Conservation (phyloP, 306 rosid genomes). For the Lupinus albus region DNA sequence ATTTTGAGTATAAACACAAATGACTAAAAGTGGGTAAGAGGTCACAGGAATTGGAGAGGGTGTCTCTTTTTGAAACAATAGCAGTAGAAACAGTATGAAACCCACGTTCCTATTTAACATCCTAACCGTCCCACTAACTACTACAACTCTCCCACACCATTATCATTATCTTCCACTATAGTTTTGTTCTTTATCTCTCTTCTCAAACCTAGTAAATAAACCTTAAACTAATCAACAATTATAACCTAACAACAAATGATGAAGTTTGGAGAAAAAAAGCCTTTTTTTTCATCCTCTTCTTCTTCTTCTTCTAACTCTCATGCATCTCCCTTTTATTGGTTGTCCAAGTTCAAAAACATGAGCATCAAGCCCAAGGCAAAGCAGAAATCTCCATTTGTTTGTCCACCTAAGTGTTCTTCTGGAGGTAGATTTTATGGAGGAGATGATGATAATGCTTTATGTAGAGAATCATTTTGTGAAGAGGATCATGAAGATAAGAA, state of each 20-base stretch:
- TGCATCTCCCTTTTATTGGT: slow-evolving; percentile 70
- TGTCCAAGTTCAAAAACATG: slow-evolving; percentile 75
- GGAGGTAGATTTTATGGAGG: slow-evolving; percentile 40
- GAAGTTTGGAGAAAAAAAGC: slow-evolving; percentile 68
- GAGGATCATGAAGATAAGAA: slow-evolving; percentile 38
- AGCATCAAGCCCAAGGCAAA: slow-evolving; percentile 45
- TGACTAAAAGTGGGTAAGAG: slow-evolving; percentile 62
- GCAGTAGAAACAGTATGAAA: slow-evolving; percentile 45
- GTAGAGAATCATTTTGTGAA: slow-evolving; percentile 62
- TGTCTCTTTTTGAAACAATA: slow-evolving; percentile 59
- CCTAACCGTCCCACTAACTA: slow-evolving; percentile 55
- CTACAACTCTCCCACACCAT: slow-evolving; percentile 35
- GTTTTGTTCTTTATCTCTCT: slow-evolving; percentile 6
- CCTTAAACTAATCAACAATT: slow-evolving; percentile 15
- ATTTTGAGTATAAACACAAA: slow-evolving; percentile 36
- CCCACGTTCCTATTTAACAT: slow-evolving; percentile 70
- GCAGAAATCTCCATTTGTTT: slow-evolving; percentile 35
- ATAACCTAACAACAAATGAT: slow-evolving; percentile 37
- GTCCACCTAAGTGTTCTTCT: slow-evolving; percentile 35
- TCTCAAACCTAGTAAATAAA: slow-evolving; percentile 21
- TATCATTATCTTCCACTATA: slow-evolving; percentile 17
- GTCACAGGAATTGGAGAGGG: slow-evolving; percentile 78
- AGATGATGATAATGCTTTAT: slow-evolving; percentile 44
- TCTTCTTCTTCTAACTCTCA: slow-evolving; percentile 59
- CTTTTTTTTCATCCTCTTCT: slow-evolving; percentile 54